These are phyloP conservation scores for Aureobasidium uvarum DNA, from an alignment of 2,329 filamentous ascomycete genomes.

Conservation along the genomic window DNA sequence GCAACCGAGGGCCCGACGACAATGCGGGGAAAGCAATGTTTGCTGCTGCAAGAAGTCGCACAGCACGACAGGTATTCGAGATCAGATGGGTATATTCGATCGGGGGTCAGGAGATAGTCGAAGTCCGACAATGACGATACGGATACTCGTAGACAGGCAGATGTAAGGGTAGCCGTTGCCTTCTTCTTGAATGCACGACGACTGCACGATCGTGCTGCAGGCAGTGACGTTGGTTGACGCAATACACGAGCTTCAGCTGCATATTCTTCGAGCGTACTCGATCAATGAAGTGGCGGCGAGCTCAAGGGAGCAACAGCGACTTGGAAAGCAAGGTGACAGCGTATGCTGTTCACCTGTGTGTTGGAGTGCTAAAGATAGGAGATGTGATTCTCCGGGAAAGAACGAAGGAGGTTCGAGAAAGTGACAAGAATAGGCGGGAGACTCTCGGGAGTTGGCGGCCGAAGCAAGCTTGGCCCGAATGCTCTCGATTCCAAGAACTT, in stretches of 20 bases:
- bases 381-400: background rate
- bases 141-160: background rate
- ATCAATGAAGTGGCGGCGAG: background rate
- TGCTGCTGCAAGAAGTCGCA: background rate
- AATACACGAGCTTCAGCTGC: background rate
- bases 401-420: background rate
- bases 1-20: constrained; percentile 18
- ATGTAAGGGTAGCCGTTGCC: background rate
- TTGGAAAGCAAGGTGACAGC: background rate
- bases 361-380: too few relatives aligned
- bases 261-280: background rate
- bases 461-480: constrained; percentile 9
- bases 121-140: background rate
- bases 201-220: constrained; percentile 8
- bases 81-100: background rate
- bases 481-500: background rate
- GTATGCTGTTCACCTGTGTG: background rate
- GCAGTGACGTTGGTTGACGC: constrained; percentile 3
- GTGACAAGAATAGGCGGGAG: background rate
- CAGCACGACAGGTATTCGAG: background rate
- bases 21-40: constrained; percentile 22
- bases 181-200: background rate
- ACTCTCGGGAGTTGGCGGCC: constrained; percentile 2
- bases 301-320: background rate
- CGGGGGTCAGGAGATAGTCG: background rate